phyloP scores from a whole-genome alignment of 257 asterid genomes.

The Nemophila menziesii region DNA sequence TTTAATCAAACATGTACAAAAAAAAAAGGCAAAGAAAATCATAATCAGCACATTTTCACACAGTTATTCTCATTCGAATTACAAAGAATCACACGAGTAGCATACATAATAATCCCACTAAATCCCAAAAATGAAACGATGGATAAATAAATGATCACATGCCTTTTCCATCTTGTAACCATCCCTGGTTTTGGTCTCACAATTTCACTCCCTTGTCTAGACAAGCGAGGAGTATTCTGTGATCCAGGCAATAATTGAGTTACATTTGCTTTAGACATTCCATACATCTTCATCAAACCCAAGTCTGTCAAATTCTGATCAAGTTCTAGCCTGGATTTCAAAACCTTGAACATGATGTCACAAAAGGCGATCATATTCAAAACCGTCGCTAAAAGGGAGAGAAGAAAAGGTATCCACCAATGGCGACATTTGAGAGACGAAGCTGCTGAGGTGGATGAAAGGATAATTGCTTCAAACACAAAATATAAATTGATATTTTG shows the following conservation, averaged over 20 bases:
- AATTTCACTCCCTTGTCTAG: conserved; percentile 14
- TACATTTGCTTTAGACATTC: conserved; percentile 15
- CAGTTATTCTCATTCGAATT: conserved; percentile 21
- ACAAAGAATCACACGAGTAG: conserved; percentile 31
- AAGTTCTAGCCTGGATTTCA: conserved; percentile 26
- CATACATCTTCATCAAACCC: conserved; percentile 22
- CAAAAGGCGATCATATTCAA: conserved; percentile 22
- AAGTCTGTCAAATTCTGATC: conserved; percentile 29
- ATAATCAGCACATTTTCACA: conserved; percentile 23
- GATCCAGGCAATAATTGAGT: conserved; percentile 27
- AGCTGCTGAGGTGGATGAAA: conserved; percentile 24
- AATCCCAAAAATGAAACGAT: conserved; percentile 26
- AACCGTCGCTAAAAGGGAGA: conserved; percentile 33
- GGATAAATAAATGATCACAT: conserved; percentile 11
- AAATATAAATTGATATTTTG: conserved; percentile 41
- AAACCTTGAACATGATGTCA: conserved; percentile 12
- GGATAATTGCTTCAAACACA: conserved; percentile 44
- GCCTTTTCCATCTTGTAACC: conserved; percentile 18
- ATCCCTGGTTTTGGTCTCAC: conserved; percentile 21
- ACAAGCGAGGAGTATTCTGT: conserved; percentile 1
- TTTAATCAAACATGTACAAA: too few relatives aligned
- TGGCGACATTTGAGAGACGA: conserved; percentile 21
- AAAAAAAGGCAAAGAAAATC: too few relatives aligned
- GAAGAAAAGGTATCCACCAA: conserved; percentile 43
- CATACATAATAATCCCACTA: conserved; percentile 31